Evolutionary conservation across 192 early-diverging fungal genomes (phyloP), one percentile per base, ranked within the genome.

Genomic region (Coemansia sp.): DNA sequence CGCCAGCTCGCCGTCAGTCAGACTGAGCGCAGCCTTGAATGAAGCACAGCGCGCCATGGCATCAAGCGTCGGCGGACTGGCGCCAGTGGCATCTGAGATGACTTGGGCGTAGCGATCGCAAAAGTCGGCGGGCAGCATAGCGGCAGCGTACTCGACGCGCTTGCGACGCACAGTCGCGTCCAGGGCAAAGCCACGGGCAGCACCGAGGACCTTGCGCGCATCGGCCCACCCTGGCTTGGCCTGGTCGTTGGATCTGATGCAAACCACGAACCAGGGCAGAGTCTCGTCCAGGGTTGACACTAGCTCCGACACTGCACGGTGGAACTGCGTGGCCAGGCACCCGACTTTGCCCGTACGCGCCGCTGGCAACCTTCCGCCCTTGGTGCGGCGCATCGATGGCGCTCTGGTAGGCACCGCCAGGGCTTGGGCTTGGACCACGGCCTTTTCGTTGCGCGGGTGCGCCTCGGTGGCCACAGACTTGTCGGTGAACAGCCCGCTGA

Each of bases 401-500:
- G 86, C 82, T 24, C 91, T 87, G 48, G 82, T 88, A 7, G 91
- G 90, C n/a, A 90, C 89, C 24, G 86, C 85, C 2, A 86, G 87
- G 62, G 90, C 88, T 70, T 93, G 90, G 1, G 92, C 93, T 68
- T 78, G 75, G 20, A 94, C 87, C 51, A 94, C 90, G 32, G 90
- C 87, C 38, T 86, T 88, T 45, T 86, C 86, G 74, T 91, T 88
- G 27, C 84, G 75, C 8, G 92, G 94, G 79, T 95, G 94, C 10
- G 86, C 85, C 70, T 93, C 91, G 10, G 90, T 93, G 36, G 88
- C 85, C 10, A 96, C 72, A 13, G 88, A 84, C 51, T 86, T 87
- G 56, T 90, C 88, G 0, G 89, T 87, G 70, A 96, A 96, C 51
- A 96, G 80, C 13, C 88, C 89, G 7, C 86, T 80, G 38, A 93